Conservation (phyloP, 495 filamentous ascomycete species). For the Aspergillus bridgeri region DNA sequence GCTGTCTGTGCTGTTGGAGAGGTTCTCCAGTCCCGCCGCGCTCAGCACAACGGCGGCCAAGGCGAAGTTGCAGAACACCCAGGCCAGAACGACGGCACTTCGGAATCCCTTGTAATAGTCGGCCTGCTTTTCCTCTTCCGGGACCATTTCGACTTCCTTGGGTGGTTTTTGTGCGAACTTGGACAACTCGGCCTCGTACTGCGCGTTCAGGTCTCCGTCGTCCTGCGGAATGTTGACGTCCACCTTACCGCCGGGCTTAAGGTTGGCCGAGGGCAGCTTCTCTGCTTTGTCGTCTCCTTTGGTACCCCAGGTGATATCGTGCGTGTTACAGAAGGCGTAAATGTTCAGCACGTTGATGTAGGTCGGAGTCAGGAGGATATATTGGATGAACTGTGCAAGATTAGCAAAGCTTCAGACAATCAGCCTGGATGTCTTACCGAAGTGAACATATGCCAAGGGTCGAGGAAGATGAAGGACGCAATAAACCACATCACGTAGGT, state of each 20-base stretch:
- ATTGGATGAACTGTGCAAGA: slow-evolving; percentile 72
- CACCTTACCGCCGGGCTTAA: slow-evolving; percentile 89
- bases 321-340: slow-evolving; percentile 97
- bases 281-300: slow-evolving; percentile 90
- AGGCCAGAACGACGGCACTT: slow-evolving; percentile 83
- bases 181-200: slow-evolving; percentile 82
- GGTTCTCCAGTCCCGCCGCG: slow-evolving; percentile 71
- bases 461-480: slow-evolving; percentile 90
- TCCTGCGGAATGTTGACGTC: slow-evolving; percentile 91
- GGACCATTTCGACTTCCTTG: slow-evolving; percentile 58
- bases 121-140: slow-evolving; percentile 78
- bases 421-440: slow-evolving; percentile 42
- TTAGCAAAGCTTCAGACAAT: slow-evolving; percentile 11
- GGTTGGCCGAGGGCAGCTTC: slow-evolving; percentile 73
- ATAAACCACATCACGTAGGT: slow-evolving; percentile 95
- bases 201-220: slow-evolving; percentile 80
- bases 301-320: slow-evolving; percentile 96
- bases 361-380: slow-evolving; percentile 89
- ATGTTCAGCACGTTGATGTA: slow-evolving; percentile 98
- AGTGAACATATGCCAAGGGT: slow-evolving; percentile 99
- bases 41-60: slow-evolving; percentile 84
- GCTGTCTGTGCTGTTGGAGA: slow-evolving; percentile 46
- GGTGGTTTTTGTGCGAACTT: slow-evolving; percentile 70
- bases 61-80: slow-evolving; percentile 96
- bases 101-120: slow-evolving; percentile 98